phyloP scores from a whole-genome alignment of 257 asterid species.

The Perilla frutescens region DNA sequence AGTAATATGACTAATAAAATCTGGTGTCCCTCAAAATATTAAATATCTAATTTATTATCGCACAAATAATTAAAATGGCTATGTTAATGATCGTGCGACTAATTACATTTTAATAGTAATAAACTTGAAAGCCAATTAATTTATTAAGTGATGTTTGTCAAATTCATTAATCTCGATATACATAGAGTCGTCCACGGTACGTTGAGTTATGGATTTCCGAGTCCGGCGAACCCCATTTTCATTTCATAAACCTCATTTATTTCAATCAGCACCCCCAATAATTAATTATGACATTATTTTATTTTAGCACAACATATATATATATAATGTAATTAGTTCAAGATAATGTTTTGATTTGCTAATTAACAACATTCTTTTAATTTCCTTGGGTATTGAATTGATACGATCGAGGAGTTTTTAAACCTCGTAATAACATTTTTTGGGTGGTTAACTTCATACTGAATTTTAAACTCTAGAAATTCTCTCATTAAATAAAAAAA shows the following conservation, averaged over 20 bases:
- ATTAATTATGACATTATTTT: not conserved
- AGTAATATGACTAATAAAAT: not conserved
- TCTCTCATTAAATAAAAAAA: too few species aligned
- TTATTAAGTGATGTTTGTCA: not conserved
- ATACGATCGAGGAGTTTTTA: too few species aligned
- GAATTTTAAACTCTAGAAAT: too few species aligned
- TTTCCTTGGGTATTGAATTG: too few species aligned
- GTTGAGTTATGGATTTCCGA: constrained; percentile 24
- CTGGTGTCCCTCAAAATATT: not conserved
- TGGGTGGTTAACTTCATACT: too few species aligned
- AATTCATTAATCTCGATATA: not conserved
- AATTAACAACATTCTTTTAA: too few species aligned
- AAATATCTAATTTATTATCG: not conserved
- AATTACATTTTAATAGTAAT: not conserved
- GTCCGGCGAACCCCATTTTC: constrained; percentile 20
- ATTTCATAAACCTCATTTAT: not conserved
- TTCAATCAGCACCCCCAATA: not conserved
- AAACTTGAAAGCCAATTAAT: constrained; percentile 1
- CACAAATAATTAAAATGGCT: not conserved
- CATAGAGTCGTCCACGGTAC: constrained; percentile 37
- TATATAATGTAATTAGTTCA: too few species aligned
- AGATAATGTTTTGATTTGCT: too few species aligned
- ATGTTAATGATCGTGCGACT: not conserved
- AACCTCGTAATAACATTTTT: too few species aligned
- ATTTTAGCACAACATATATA: not conserved